phyloP scores from a whole-genome alignment of 2,329 filamentous ascomycete species.

The Colletotrichum sidae region DNA sequence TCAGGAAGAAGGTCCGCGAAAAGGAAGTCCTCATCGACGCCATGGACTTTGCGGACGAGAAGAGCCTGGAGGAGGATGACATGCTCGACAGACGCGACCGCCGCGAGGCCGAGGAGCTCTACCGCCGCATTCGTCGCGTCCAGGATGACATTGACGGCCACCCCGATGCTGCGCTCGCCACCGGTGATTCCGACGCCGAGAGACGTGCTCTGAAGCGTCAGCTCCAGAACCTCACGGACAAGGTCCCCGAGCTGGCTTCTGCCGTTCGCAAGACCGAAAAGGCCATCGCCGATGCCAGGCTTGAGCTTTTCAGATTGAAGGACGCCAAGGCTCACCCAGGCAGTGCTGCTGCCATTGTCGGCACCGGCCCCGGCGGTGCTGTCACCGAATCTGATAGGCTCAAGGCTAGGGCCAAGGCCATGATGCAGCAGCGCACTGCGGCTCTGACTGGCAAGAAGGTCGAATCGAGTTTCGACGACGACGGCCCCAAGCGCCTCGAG shows the following conservation, averaged over 20 bases:
- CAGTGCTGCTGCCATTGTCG: slow-evolving; percentile 83
- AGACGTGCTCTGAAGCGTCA: slow-evolving; percentile 87
- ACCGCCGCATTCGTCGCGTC: slow-evolving; percentile 88
- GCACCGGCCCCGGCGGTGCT: slow-evolving; percentile 89
- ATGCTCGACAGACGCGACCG: slow-evolving; percentile 90
- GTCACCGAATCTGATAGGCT: slow-evolving; percentile 94
- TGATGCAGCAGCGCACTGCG: slow-evolving; percentile 98
- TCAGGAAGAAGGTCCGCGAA: slow-evolving; percentile 92
- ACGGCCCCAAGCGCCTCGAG: slow-evolving; percentile 86
- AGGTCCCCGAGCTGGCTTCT: slow-evolving; percentile 90
- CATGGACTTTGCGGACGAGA: slow-evolving; percentile 96
- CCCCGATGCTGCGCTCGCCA: slow-evolving; percentile 78
- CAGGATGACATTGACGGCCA: slow-evolving; percentile 96
- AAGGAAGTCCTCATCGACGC: slow-evolving; percentile 95
- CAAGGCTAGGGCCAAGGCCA: slow-evolving; percentile 94
- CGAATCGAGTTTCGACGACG: slow-evolving; percentile 76
- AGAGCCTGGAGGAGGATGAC: slow-evolving; percentile 89
- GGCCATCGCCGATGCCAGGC: slow-evolving; percentile 88
- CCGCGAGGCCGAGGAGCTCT: slow-evolving; percentile 92
- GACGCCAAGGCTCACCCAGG: slow-evolving; percentile 93
- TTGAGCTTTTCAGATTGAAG: slow-evolving; percentile 92
- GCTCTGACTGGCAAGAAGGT: slow-evolving; percentile 88
- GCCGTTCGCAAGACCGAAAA: slow-evolving; percentile 92
- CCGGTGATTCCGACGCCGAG: slow-evolving; percentile 88
- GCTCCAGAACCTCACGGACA: slow-evolving; percentile 88